Evolutionary conservation across 441 rosid species (phyloP), one percentile per base, ranked within the genome.

Genomic region (Eutrema salsugineum): DNA sequence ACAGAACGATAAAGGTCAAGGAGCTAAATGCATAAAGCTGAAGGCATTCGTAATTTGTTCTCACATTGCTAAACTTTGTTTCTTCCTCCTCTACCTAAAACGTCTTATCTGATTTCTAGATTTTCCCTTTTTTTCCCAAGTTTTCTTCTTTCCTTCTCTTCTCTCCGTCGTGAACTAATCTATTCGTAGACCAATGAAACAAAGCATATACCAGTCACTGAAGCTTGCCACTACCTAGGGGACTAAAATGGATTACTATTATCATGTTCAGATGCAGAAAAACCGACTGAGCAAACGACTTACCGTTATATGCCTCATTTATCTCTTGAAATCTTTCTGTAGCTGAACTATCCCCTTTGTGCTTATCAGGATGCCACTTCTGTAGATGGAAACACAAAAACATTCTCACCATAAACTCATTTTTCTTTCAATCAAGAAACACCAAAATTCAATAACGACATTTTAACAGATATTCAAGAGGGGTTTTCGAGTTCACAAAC

Each of bases 281-380:
- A 60, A 63, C 32, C 2, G 28, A 36, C 27, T 20, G 43, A 11
- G 40, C 24, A 64, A 40, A 58, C 60, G 60, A 51, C 42, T 69
- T 78, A 88, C 97, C 94, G 11, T 56, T 78, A 66, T 91, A 88
- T 63, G 97, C 94, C 79, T 91, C 93, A 44, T 86, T 91, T 11
- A 91, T 91, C 88, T 91, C 90, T 74, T 87, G 89, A 76, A 91
- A 91, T 62, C 78, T 91, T 40, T 84, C 81, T 14, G 92, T 88
- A 72, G 83, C 86, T 69, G 78, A 78, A 79, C 39, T 71, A 83
- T 88, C 94, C 33, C 84, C 91, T 59, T 82, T 81, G 85, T 87
- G 94, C 73, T 90, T 88, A 79, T 88, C 96, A 51, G 96, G 94
- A 73, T 88, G 96, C 91, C 94, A 90, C 80, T 85, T 88, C 94